Conservation (phyloP, 1,284 basidiomycete genomes). For the Porphyrellus sp. region DNA sequence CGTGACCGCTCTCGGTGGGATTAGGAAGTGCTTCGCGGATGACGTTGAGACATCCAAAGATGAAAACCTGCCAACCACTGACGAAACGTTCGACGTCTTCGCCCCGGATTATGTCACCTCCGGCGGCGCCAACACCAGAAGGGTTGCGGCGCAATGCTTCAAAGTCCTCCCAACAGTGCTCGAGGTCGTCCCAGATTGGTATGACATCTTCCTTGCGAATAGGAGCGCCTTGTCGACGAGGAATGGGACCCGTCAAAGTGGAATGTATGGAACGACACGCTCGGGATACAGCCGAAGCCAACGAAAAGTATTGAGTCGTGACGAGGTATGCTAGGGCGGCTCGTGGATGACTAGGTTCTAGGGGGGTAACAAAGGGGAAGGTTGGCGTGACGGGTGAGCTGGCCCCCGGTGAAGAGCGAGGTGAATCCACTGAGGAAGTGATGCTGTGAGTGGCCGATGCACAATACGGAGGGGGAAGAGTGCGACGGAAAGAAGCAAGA, state of each 20-base stretch:
- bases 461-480: constrained; percentile 46
- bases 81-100: constrained; percentile 61
- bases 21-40: constrained; percentile 35
- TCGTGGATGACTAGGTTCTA: constrained; percentile 34
- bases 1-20: neutral
- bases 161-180: constrained; percentile 78
- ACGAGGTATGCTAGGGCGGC: constrained; percentile 30
- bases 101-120: constrained; percentile 43
- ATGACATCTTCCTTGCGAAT: constrained; percentile 63
- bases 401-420: constrained; percentile 25
- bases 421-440: constrained; percentile 23
- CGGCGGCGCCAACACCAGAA: constrained; percentile 33
- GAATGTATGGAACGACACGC: constrained; percentile 75
- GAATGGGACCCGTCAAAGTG: constrained; percentile 70
- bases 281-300: constrained; percentile 66
- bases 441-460: constrained; percentile 29
- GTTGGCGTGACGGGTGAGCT: constrained; percentile 35
- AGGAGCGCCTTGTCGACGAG: constrained; percentile 49
- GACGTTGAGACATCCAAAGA: constrained; percentile 51
- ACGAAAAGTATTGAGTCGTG: constrained; percentile 44
- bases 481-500: constrained; percentile 54
- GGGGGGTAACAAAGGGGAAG: constrained; percentile 33
- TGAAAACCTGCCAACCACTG: constrained; percentile 50
- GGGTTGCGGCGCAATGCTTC: constrained; percentile 52
- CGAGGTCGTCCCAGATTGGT: constrained; percentile 78